These are phyloP conservation scores for Candolleomyces aberdarensis DNA, from an alignment of 768 basidiomycete genomes.

Conservation along the genomic window DNA sequence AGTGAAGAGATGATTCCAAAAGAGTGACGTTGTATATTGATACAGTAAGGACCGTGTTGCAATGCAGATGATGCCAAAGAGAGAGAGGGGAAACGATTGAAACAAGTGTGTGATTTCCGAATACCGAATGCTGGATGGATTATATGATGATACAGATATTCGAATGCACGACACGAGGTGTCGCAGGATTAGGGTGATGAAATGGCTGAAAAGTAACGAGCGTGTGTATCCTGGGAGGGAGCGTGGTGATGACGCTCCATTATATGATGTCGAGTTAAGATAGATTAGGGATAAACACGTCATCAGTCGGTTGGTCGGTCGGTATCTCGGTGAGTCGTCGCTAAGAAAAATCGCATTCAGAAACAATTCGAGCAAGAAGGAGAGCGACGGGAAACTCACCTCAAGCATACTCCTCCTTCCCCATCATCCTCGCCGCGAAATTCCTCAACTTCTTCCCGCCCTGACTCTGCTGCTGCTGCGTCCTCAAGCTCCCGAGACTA, in stretches of 20 bases:
- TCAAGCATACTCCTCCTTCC: not conserved
- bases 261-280: not conserved
- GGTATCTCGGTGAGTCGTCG: not conserved
- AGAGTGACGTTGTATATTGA: not conserved
- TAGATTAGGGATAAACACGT: not conserved
- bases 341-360: not conserved
- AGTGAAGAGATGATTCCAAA: not conserved
- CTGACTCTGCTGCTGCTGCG: not conserved
- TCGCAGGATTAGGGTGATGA: not conserved
- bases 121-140: not conserved
- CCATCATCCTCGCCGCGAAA: conserved; percentile 3
- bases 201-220: not conserved
- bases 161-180: not conserved
- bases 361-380: not conserved
- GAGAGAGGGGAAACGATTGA: not conserved
- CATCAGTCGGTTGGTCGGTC: no score
- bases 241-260: not conserved
- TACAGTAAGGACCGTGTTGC: not conserved
- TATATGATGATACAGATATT: not conserved
- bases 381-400: not conserved
- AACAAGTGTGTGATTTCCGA: not conserved
- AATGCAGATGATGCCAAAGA: no score
- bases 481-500: not conserved
- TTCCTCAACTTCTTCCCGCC: not conserved
- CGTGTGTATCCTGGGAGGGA: not conserved